These are phyloP conservation scores for Aureobasidium sp. DNA, from an alignment of 2,329 filamentous ascomycete species.

Conservation along the genomic window DNA sequence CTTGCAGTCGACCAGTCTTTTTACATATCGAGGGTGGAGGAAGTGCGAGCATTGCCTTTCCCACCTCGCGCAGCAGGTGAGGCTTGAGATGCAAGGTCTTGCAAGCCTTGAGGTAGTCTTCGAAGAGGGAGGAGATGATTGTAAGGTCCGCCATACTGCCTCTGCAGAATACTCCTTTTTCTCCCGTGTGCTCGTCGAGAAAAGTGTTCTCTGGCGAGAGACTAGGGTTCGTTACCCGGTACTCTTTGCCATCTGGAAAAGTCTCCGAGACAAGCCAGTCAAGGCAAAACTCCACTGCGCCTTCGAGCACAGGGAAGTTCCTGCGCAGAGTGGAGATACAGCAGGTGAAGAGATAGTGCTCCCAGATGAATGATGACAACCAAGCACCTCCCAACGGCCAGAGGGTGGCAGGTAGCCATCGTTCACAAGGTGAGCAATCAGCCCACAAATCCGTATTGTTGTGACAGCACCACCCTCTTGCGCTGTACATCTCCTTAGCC, in stretches of 20 bases:
- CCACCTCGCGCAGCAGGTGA: background rate
- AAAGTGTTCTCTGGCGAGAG: background rate
- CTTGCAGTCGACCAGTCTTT: conserved; percentile 1
- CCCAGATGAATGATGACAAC: conserved; percentile 18
- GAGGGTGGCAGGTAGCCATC: conserved; percentile 22
- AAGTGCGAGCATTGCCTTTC: background rate
- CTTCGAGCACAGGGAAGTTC: background rate
- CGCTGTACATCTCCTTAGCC: conserved; percentile 16
- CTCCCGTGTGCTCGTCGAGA: background rate
- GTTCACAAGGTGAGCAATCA: conserved; percentile 21
- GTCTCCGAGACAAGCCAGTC: background rate
- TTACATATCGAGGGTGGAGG: background rate
- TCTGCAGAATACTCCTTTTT: background rate
- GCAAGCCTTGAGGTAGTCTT: background rate
- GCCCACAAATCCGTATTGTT: conserved; percentile 26
- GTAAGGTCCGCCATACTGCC: background rate
- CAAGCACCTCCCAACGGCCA: conserved; percentile 26
- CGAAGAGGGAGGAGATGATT: background rate
- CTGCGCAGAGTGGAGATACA: background rate
- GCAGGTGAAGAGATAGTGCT: conserved; percentile 6
- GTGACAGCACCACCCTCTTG: conserved; percentile 23
- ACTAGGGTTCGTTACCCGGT: background rate
- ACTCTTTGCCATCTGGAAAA: background rate
- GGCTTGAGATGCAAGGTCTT: background rate
- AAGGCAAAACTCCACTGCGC: background rate